Evolutionary conservation across 257 asterid genomes (phyloP), one percentile per base, ranked within the genome.

Genomic region (Lycium ferocissimum): DNA sequence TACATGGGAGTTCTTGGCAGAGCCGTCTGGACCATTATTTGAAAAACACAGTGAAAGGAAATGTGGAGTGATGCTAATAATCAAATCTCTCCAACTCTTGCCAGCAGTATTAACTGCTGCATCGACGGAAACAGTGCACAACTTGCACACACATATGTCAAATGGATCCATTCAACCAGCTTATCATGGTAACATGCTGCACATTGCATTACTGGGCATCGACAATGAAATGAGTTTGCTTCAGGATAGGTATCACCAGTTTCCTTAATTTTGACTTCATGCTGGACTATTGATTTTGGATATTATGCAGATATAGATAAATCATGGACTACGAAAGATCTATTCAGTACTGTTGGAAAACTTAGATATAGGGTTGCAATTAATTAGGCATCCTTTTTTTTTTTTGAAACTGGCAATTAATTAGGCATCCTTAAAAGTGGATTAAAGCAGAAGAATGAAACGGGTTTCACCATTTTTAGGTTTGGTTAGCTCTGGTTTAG

Each of bases 51-150:
- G 83, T 70, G 94, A 84, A 83, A 89, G 91, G 87, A 95, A 95
- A 86, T 97, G 99, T 98, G 99, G 99, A 85, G 96, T 96, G 87
- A 97, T 97, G 98, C 95, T 94, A 56, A 95, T 94, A 73, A 93
- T 97, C 89, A 95, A 94, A 89, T 95, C 98, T 86, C 98, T 97
- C 81, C 97, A 92, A 8, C 89, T 97, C 89, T 88, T 97, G 91
- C 99, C 99, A 18, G 91, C 94, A 54, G 94, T 91, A 26, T 83
- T 97, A 69, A 90, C 94, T 79, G 93, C 98, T 81, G 97, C 99
- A 61, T 88, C 95, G 89, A 92, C 87, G 88, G 99, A 97, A 90
- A 94, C 98, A 79, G 90, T 93, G 18, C 91, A 92, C 75, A 89
- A 90, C 89, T 86, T 83, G 81, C 92, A 87, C 87, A 82, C 89